Conservation (phyloP, 768 basidiomycete species). For the Paxillus involutus region DNA sequence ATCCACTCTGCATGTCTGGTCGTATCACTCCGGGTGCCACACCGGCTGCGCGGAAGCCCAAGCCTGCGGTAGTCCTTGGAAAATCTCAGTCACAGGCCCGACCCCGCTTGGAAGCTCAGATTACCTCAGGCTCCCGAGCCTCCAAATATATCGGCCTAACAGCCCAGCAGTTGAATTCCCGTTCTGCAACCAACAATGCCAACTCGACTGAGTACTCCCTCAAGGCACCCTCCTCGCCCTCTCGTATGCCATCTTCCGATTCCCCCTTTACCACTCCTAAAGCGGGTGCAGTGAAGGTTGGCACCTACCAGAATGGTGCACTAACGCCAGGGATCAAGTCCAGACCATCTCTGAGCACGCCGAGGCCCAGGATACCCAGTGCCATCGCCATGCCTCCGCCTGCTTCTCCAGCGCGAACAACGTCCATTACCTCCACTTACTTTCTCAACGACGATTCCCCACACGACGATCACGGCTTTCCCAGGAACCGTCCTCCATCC, state of each 20-base stretch:
- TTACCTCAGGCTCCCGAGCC: conserved; percentile 83
- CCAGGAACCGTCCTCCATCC: conserved; percentile 18
- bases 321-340: conserved; percentile 26
- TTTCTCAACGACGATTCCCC: conserved; percentile 35
- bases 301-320: conserved; percentile 10
- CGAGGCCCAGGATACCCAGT: conserved; percentile 68
- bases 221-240: conserved; percentile 34
- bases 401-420: conserved; percentile 50
- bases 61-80: conserved; percentile 30
- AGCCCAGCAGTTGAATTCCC: conserved; percentile 71
- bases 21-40: conserved; percentile 46
- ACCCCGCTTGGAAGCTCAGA: conserved; percentile 36
- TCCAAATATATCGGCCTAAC: conserved; percentile 85
- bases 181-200: conserved; percentile 17
- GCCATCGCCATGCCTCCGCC: conserved; percentile 83
- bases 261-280: conserved; percentile 75
- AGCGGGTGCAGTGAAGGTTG: conserved; percentile 37
- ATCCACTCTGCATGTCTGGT: conserved; percentile 35
- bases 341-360: conserved; percentile 44
- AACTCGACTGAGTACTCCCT: conserved; percentile 19
- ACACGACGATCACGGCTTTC: not conserved
- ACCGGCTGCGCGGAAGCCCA: conserved; percentile 31
- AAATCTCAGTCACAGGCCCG: conserved; percentile 31
- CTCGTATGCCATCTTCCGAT: conserved; percentile 31
- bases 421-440: conserved; percentile 35